Conservation (phyloP, 176 grass and related monocot species). For the Triticum aestivum region IWGSC_CS_RefSeq_v2.1 NC_057810.1:691839959-691840458, state of each 20-base stretch:
- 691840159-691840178: background rate
- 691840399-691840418: background rate
- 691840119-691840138: no score
- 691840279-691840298: background rate
- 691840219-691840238: background rate
- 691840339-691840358: background rate
- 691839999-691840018: slow-evolving; percentile 14
- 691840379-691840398: background rate
- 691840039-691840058: background rate
- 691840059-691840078: background rate
- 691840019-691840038: background rate
- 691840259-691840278: no score
- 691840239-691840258: background rate
- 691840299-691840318: background rate
- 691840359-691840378: background rate
- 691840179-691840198: background rate
- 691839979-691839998: background rate
- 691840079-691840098: slow-evolving; percentile 25
- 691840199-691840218: background rate
- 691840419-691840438: background rate
- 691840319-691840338: background rate
- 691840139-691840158: background rate
- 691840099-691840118: slow-evolving; percentile 7
- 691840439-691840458: background rate
- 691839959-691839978: slow-evolving; percentile 13